Percentiles rank a stretch among this genome's conserved stretches.
These are phyloP conservation scores for Wickerhamiella qilinensis DNA, from an alignment of 805 yeast genomes.

Conservation along the genomic window DNA sequence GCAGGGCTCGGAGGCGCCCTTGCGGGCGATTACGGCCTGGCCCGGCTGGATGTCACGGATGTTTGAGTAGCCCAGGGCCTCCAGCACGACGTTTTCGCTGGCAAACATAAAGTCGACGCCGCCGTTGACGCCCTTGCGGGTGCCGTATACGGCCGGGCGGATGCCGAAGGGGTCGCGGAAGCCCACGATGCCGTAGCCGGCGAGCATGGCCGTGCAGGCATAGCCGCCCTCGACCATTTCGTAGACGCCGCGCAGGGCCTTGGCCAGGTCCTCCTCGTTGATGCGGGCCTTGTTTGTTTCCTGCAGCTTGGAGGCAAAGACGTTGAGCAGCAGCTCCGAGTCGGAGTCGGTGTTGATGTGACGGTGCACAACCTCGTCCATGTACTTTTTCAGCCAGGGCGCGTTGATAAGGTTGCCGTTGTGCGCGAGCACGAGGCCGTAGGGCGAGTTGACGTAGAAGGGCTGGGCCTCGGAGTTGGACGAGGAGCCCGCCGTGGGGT, in stretches of 20 bases:
- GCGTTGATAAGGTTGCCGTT: conserved; percentile 93
- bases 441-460: conserved; percentile 92
- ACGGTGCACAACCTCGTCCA: conserved; percentile 90
- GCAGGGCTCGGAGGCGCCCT: conserved; percentile 56
- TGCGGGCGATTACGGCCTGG: conserved; percentile 88
- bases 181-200: conserved; percentile 90
- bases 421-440: conserved; percentile 79
- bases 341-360: conserved; percentile 96
- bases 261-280: conserved; percentile 74
- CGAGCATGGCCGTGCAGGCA: conserved; percentile 87
- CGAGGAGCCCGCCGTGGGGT: conserved; percentile 94
- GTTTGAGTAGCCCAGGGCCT: conserved; percentile 71
- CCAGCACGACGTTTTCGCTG: conserved; percentile 84
- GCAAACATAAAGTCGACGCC: conserved; percentile 88
- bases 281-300: conserved; percentile 87
- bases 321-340: conserved; percentile 75
- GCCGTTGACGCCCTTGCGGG: conserved; percentile 42
- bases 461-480: conserved; percentile 98
- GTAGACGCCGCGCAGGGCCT: conserved; percentile 72
- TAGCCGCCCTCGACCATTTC: conserved; percentile 84
- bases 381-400: conserved; percentile 50
- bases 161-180: conserved; percentile 97
- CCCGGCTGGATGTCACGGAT: conserved; percentile 84
- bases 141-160: conserved; percentile 80
- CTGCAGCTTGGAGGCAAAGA: conserved; percentile 84